Base-by-base conservation (phyloP, 768 basidiomycete genomes). In the Cystobasidium tubakii region DNA sequence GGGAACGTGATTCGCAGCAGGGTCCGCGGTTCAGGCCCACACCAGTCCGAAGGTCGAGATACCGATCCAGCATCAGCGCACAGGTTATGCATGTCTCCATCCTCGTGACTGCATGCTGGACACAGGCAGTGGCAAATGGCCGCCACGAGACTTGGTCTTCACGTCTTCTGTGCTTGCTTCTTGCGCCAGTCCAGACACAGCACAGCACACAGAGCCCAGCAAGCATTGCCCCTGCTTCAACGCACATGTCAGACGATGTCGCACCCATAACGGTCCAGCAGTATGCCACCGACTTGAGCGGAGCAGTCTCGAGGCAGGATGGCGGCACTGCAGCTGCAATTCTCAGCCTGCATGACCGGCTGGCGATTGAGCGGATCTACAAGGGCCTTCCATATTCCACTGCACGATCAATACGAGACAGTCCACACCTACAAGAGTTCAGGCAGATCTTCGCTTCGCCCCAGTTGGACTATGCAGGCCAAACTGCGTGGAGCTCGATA, bases 221-320 rank as follows among this genome's bases (percentile, higher is more conserved):
- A 3, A 3, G 46, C 46, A 17, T 3, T 9, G n/a, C 46, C 7
- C 46, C 46, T 3, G 15, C 7, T 4, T 50, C 12, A n/a, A n/a
- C n/a, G 9, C n/a, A 15, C 17, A 60, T 60, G 57, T 60, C 57
- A 12, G 6, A 21, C 57, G 29, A 60, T 60, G 57, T 29, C 33
- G 57, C 15, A 7, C 13, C 57, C 4, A 60, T 60, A 12, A 27
- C 57, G 15, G 29, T 60, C 23, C 57, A 60, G 57, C 57, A 60
- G 33, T 60, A 29, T 34, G 57, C 57, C 23, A 12, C 29, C 57
- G 57, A 60, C 57, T 25, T 60, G 29, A 60, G 57, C 57, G 27
- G 13, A 10, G 17, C 57, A 27, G 57, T 60, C 57, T 12, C 57
- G 33, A 60, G 57, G 57, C 57, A 60, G 57, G 57, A 60, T 60